Conservation (phyloP, 345 rosid genomes). For the Trapa bicornis region DNA sequence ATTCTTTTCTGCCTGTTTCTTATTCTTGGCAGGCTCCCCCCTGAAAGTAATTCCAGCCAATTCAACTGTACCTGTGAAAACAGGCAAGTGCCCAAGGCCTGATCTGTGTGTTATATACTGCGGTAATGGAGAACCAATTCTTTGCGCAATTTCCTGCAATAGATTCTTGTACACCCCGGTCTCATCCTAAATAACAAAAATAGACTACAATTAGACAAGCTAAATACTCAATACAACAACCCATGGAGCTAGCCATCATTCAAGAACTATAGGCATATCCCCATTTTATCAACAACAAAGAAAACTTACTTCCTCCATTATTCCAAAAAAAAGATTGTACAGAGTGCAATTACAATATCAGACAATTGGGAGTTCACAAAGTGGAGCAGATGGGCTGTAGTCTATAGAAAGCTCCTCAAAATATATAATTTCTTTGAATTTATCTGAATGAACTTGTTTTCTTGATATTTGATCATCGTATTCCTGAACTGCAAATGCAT, state of each 20-base stretch:
- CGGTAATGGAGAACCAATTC: slow-evolving; percentile 90
- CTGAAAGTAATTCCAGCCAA: slow-evolving; percentile 84
- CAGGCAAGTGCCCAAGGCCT: slow-evolving; percentile 94
- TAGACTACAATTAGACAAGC: slow-evolving; percentile 13
- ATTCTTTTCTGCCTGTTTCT: slow-evolving; percentile 98
- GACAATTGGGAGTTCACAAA: not conserved
- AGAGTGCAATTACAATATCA: not conserved
- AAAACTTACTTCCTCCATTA: not conserved
- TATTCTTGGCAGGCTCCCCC: slow-evolving; percentile 89
- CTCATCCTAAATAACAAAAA: slow-evolving; percentile 62
- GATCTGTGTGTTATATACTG: slow-evolving; percentile 81
- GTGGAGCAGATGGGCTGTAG: not conserved
- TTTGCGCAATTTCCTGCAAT: slow-evolving; percentile 90
- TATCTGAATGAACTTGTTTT: not conserved
- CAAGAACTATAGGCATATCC: not conserved
- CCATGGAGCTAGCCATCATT: not conserved
- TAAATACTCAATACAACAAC: not conserved
- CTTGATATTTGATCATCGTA: not conserved
- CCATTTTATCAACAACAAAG: not conserved
- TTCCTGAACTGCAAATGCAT: not conserved
- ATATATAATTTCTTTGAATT: not conserved
- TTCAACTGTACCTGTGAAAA: slow-evolving; percentile 91
- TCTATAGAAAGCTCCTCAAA: not conserved
- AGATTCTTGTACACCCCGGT: slow-evolving; percentile 97
- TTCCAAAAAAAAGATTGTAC: not conserved